phyloP scores from a whole-genome alignment of 108 stramenopile species.

The Tribonema minus region DNA sequence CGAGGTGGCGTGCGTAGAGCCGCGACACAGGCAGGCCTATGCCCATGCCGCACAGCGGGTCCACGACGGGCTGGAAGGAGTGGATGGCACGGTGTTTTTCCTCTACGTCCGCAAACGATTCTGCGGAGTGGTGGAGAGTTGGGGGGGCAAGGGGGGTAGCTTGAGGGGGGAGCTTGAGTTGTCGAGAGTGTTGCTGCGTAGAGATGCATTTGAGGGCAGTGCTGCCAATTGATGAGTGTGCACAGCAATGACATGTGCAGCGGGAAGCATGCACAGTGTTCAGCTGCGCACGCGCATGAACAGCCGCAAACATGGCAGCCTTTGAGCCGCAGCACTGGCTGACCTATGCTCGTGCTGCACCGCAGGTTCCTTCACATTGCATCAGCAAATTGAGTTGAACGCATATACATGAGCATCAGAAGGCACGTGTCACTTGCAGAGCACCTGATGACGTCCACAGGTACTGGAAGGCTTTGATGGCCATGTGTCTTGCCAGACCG shows the following conservation, averaged over 20 bases:
- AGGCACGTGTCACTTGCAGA: neutral
- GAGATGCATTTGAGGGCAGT: too few species aligned
- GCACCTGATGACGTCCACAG: conserved; percentile 11
- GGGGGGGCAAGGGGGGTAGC: neutral
- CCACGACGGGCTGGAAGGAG: conserved; percentile 15
- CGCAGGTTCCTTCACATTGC: too few species aligned
- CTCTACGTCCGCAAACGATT: neutral
- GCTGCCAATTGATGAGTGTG: too few species aligned
- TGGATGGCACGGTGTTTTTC: conserved; percentile 9
- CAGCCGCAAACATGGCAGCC: too few species aligned
- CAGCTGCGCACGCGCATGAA: too few species aligned
- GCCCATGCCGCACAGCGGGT: conserved; percentile 29
- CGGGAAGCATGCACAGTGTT: too few species aligned
- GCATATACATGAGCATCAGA: too few species aligned
- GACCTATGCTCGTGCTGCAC: too few species aligned
- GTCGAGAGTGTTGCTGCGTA: too few species aligned
- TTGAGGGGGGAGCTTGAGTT: neutral
- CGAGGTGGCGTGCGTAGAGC: conserved; percentile 31
- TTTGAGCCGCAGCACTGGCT: too few species aligned
- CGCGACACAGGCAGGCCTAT: conserved; percentile 27
- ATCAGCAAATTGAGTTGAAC: too few species aligned
- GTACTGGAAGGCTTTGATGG: conserved; percentile 10
- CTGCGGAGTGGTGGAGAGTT: neutral
- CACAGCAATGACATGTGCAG: too few species aligned
- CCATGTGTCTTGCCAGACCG: conserved; percentile 8